Conservation (phyloP, 225 moss, liverwort and hornwort species). For the Ulota crispa region DNA sequence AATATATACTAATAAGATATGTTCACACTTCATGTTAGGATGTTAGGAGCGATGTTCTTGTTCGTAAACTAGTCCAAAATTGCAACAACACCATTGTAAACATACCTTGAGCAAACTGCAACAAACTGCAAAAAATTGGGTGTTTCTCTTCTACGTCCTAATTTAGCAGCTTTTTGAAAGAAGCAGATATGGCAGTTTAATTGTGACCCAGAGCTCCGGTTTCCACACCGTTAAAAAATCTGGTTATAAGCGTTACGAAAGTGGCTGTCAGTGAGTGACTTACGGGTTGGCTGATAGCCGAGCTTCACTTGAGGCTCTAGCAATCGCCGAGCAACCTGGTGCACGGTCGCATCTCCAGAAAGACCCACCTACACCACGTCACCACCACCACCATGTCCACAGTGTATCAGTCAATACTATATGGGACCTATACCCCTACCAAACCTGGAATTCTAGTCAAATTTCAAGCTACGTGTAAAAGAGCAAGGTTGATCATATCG, state of each 20-base stretch:
- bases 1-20: no score
- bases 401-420: neutral
- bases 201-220: neutral
- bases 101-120: neutral
- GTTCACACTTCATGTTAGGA: no score
- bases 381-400: neutral
- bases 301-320: conserved; percentile 44
- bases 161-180: neutral
- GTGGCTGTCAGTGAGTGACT: neutral
- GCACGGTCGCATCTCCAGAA: conserved; percentile 20
- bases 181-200: neutral
- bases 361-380: conserved; percentile 18
- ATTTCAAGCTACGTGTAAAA: neutral
- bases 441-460: neutral
- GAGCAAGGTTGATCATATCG: neutral
- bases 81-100: no score
- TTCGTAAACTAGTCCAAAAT: no score
- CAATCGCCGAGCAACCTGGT: conserved; percentile 50
- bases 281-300: conserved; percentile 37
- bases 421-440: neutral
- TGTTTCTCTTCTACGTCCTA: neutral
- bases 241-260: neutral
- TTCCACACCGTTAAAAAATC: no score
- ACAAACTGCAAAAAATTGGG: no score
- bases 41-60: no score